phyloP scores from a whole-genome alignment of 148 eudicot species.

The Amaranthus cruentus region DNA sequence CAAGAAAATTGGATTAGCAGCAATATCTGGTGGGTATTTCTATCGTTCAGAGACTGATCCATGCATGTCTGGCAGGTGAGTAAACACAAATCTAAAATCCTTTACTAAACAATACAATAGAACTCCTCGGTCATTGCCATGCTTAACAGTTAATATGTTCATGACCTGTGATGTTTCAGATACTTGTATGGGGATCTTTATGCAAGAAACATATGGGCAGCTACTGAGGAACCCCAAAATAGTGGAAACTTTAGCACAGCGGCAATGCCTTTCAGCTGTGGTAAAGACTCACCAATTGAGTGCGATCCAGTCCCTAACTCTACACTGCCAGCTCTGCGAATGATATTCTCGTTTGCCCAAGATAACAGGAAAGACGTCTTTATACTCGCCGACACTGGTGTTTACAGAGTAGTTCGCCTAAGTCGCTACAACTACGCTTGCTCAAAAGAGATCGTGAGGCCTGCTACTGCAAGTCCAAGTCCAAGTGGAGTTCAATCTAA shows the following conservation, averaged over 20 bases:
- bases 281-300: constrained; percentile 51
- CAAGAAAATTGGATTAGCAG: constrained; percentile 77
- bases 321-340: constrained; percentile 55
- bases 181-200: constrained; percentile 86
- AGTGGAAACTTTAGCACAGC: constrained; percentile 71
- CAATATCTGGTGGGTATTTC: constrained; percentile 84
- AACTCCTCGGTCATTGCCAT: neutral
- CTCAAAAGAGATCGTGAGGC: constrained; percentile 53
- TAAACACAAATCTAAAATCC: neutral
- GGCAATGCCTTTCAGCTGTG: constrained; percentile 59
- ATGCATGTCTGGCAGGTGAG: constrained; percentile 80
- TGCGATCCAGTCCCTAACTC: constrained; percentile 60
- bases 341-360: constrained; percentile 71
- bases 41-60: constrained; percentile 81
- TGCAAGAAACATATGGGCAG: constrained; percentile 62
- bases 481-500: constrained; percentile 25
- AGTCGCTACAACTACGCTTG: constrained; percentile 81
- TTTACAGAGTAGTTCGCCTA: constrained; percentile 78
- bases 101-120: no score
- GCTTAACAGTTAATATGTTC: neutral
- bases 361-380: constrained; percentile 75
- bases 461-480: constrained; percentile 28
- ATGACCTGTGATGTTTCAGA: constrained; percentile 31
- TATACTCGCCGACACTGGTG: constrained; percentile 66
- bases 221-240: constrained; percentile 51